Conservation (phyloP, 768 basidiomycete species). For the Mycena crocata region DNA sequence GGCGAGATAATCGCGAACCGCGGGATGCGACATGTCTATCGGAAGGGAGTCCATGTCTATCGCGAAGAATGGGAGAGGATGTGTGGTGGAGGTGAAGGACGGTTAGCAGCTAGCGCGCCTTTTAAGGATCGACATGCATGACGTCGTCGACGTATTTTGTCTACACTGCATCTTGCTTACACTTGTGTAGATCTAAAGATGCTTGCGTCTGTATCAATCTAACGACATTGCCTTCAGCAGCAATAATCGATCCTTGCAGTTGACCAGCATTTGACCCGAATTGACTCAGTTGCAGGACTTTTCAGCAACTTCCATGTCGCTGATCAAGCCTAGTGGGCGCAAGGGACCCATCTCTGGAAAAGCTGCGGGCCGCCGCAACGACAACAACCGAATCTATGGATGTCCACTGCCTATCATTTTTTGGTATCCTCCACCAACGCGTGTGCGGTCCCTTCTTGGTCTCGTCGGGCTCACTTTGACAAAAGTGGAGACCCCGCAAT, state of each 20-base stretch:
- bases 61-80: too few relatives aligned
- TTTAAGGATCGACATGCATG: too few relatives aligned
- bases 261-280: neutral
- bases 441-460: conserved; percentile 59
- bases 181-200: too few relatives aligned
- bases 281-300: neutral
- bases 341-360: conserved; percentile 54
- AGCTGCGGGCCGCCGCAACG: conserved; percentile 63
- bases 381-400: conserved; percentile 77
- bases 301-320: conserved; percentile 52
- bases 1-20: conserved; percentile 72
- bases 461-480: conserved; percentile 69
- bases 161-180: too few relatives aligned
- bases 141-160: too few relatives aligned
- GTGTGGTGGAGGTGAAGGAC: too few relatives aligned
- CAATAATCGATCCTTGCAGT: too few relatives aligned
- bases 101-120: too few relatives aligned
- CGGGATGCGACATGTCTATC: conserved; percentile 69
- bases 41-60: conserved; percentile 72
- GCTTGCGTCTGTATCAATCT: too few relatives aligned
- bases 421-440: conserved; percentile 54
- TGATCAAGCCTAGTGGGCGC: conserved; percentile 56
- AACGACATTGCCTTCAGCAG: too few relatives aligned
- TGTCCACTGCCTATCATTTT: conserved; percentile 76
- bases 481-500: conserved; percentile 77